Evolutionary conservation across 495 filamentous ascomycete genomes (phyloP), one percentile per base, ranked within the genome.

Genomic region (Penicillium paxilli): DNA sequence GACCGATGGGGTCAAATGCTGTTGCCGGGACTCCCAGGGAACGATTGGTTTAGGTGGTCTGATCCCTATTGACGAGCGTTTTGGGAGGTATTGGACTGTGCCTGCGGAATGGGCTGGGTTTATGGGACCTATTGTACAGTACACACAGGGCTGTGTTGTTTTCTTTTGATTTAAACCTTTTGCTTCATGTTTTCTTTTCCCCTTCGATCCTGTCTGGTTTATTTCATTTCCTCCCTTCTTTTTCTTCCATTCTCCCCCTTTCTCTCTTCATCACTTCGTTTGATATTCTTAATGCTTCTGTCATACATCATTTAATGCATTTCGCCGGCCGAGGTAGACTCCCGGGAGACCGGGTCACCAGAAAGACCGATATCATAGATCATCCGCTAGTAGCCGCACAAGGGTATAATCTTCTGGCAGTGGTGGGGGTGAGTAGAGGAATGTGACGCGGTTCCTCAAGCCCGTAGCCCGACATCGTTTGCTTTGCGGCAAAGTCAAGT

Each of bases 281-380:
- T 52, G 20, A 47, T 30, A 63, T 63, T 37, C 16, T 64, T 59
- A 62, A 61, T 49, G 52, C 40, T 33, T 14, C 48, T 51, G 44
- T 45, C 49, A 64, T 62, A 64, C 47, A 45, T 63, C 54, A 61
- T 66, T 71, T 68, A 65, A 71, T 69, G 56, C 63, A 59, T 62
- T 14, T 54, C 54, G 46, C 41, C 19, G 11, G 25, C 28, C 23
- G 35, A 38, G 35, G 16, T 17, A 38, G 11, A 38, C 6, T 5
- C 4, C 16, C 14, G 35, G 35, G 33, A 6, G 4, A 17, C 35
- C 6, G 35, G 20, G 45, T 19, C 32, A 16, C 14, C 30, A 9
- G n/a, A 24, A 8, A 41, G 16, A 20, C 11, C 41, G 25, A 52
- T 10, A 38, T 3, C 5, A 21, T 23, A 5, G 14, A 23, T 19